phyloP scores from a whole-genome alignment of 345 rosid species.

The Geranium brycei region DNA sequence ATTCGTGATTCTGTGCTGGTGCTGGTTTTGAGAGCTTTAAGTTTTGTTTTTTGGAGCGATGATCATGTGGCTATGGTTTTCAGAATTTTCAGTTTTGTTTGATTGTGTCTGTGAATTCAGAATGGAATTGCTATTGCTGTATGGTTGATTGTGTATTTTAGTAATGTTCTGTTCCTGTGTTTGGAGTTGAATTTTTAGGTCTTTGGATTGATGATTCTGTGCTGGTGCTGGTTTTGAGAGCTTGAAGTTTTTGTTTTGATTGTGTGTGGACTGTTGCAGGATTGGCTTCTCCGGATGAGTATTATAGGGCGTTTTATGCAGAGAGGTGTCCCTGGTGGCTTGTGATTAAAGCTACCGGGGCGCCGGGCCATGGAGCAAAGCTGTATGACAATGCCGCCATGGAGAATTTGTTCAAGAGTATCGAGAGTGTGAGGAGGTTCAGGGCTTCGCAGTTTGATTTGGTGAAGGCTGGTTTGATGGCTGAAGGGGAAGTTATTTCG shows the following conservation, averaged over 20 bases:
- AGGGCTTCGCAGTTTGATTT: conserved; percentile 86
- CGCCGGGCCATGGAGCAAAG: conserved; percentile 95
- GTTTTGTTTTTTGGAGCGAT: too few relatives aligned
- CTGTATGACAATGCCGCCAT: conserved; percentile 78
- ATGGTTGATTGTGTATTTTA: too few relatives aligned
- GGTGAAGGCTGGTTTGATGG: conserved; percentile 65
- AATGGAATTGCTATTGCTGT: too few relatives aligned
- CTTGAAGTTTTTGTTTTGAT: neutral
- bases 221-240: neutral
- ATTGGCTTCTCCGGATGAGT: conserved; percentile 52
- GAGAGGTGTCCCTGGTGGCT: conserved; percentile 88
- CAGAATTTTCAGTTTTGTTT: too few relatives aligned
- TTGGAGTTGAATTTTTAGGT: neutral
- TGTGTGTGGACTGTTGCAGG: conserved; percentile 26
- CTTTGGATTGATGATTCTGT: neutral
- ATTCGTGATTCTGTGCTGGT: neutral
- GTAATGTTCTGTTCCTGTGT: neutral
- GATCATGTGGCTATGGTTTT: too few relatives aligned
- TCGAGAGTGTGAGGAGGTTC: conserved; percentile 71
- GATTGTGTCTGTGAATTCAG: too few relatives aligned
- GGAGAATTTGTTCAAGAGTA: conserved; percentile 82
- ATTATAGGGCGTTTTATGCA: conserved; percentile 59
- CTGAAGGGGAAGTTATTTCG: conserved; percentile 80
- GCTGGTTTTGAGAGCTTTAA: neutral
- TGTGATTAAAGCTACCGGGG: conserved; percentile 77